Conservation (phyloP, 2,329 filamentous ascomycete genomes). For the Emergomyces orientalis region DNA sequence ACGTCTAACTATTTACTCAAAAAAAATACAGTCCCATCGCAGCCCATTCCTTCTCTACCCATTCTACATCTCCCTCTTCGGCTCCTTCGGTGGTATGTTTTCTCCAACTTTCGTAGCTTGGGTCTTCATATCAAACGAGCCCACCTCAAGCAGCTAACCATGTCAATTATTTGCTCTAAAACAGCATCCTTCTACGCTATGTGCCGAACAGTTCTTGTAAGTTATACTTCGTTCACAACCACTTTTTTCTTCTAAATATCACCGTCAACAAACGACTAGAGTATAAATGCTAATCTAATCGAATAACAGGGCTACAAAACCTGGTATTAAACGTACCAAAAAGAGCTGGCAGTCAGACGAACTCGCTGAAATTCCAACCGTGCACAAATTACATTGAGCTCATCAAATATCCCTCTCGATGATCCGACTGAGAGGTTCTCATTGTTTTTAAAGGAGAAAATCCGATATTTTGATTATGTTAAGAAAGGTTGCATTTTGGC, state of each 20-base stretch:
- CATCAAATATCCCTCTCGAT: not conserved
- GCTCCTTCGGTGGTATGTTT: slow-evolving; percentile 40
- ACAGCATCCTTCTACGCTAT: slow-evolving; percentile 35
- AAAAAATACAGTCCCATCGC: slow-evolving; percentile 40
- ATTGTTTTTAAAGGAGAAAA: not conserved
- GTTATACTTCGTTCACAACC: slow-evolving; percentile 15
- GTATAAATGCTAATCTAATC: slow-evolving; percentile 17
- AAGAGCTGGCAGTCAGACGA: not conserved
- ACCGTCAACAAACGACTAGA: slow-evolving; percentile 1
- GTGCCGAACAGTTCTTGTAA: slow-evolving; percentile 36
- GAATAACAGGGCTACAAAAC: slow-evolving; percentile 53
- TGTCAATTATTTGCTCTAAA: slow-evolving; percentile 11
- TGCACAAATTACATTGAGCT: not conserved
- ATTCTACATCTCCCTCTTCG: slow-evolving; percentile 48
- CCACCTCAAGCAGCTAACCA: slow-evolving; percentile 8
- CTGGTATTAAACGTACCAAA: slow-evolving; percentile 38
- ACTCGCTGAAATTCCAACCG: not conserved
- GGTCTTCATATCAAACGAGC: not conserved
- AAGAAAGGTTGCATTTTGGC: not conserved
- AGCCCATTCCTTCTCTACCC: slow-evolving; percentile 52
- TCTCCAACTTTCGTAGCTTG: slow-evolving; percentile 1
- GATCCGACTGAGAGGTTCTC: not conserved
- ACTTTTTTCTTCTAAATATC: not conserved
- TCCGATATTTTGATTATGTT: not conserved
- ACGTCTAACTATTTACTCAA: slow-evolving; percentile 4